Percentiles rank a stretch among this genome's conserved stretches.
Evolutionary conservation across 1,139 yeast genomes (phyloP).

Genomic region (Candida sp.): DNA sequence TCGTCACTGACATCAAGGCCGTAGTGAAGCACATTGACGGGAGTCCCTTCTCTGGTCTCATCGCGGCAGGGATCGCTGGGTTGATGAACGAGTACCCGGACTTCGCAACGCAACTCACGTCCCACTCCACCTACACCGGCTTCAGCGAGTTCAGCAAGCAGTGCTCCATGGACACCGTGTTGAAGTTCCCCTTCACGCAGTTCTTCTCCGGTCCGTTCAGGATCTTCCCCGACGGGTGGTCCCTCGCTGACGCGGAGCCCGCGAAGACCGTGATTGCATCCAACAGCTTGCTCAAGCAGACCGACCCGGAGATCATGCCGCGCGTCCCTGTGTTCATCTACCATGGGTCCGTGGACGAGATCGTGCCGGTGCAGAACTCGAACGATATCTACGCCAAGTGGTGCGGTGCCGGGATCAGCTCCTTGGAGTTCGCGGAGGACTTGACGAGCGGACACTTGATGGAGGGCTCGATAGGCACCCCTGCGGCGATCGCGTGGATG

Average conservation of each 20-base stretch:
- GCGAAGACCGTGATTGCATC: conserved; percentile 19
- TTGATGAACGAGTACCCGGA: conserved; percentile 31
- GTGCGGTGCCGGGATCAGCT: conserved; percentile 32
- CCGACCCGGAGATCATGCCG: conserved; percentile 19
- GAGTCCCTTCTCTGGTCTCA: conserved; percentile 27
- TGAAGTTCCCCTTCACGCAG: conserved; percentile 2
- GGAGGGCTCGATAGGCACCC: conserved; percentile 28
- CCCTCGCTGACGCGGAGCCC: conserved; percentile 17
- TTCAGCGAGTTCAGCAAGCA: not conserved
- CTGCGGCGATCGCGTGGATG: conserved; percentile 35
- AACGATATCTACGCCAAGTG: conserved; percentile 29
- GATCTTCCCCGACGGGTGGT: conserved; percentile 20
- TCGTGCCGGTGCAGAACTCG: conserved; percentile 30
- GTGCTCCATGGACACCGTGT: not conserved
- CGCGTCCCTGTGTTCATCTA: conserved; percentile 36
- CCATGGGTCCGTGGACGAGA: conserved; percentile 32
- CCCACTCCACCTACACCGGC: not conserved
- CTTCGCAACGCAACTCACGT: conserved; percentile 3
- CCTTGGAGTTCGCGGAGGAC: conserved; percentile 33
- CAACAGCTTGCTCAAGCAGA: conserved; percentile 22
- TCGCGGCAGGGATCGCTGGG: conserved; percentile 29
- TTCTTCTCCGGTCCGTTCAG: conserved; percentile 19
- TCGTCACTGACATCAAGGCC: conserved; percentile 27
- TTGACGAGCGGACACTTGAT: conserved; percentile 28
- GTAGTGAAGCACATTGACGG: conserved; percentile 26